Conservation (phyloP, 305 asterid genomes). For the Fraxinus latifolia region DNA sequence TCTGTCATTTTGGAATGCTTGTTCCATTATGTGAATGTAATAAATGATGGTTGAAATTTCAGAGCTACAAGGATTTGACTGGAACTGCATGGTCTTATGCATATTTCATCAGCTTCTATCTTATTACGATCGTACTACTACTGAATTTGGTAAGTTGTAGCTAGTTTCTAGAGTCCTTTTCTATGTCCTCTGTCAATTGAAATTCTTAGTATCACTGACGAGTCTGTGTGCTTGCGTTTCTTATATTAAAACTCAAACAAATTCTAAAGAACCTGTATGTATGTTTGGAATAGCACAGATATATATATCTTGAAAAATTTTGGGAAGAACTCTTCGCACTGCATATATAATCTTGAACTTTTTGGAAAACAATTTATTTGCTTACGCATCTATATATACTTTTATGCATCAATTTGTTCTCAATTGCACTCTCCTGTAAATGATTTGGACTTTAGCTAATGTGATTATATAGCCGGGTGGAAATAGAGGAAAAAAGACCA, state of each 20-base stretch:
- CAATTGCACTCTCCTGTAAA: background rate
- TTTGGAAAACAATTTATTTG: background rate
- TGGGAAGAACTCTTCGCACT: background rate
- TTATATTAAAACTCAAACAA: background rate
- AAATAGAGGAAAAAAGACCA: background rate
- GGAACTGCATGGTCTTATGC: conserved; percentile 73
- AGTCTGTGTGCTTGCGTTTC: background rate
- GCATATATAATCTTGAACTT: background rate
- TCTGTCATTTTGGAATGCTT: background rate
- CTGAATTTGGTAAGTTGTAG: conserved; percentile 71
- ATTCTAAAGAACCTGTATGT: background rate
- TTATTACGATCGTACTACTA: conserved; percentile 72
- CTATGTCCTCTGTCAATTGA: background rate
- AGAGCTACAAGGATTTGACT: conserved; percentile 85
- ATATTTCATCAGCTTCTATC: conserved; percentile 97
- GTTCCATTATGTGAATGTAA: background rate
- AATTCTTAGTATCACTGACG: background rate
- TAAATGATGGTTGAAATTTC: conserved; percentile 36
- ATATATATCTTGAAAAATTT: background rate
- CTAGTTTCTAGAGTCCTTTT: conserved; percentile 10
- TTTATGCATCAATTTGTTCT: background rate
- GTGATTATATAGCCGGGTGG: background rate
- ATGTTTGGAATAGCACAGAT: background rate
- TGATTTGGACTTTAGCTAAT: background rate
- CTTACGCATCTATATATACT: background rate